Conservation (phyloP, 2,329 filamentous ascomycete species). For the Penicillium oxalicum region DNA sequence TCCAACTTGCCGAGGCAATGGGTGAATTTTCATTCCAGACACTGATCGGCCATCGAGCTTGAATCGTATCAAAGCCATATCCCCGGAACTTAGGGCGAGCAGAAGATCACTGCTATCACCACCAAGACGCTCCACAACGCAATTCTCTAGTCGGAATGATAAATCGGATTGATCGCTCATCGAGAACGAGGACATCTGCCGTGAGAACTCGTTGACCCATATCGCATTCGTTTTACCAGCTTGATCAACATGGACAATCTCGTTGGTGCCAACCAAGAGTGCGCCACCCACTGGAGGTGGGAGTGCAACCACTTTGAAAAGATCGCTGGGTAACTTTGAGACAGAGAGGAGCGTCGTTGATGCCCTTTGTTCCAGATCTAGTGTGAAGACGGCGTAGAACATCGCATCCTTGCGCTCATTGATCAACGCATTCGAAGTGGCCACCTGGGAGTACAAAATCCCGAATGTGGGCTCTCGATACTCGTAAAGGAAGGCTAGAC, state of each 20-base stretch:
- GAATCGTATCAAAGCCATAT: constrained; percentile 70
- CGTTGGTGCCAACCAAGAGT: constrained; percentile 78
- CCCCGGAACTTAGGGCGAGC: constrained; percentile 71
- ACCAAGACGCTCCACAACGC: constrained; percentile 68
- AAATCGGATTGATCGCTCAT: constrained; percentile 82
- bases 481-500: constrained; percentile 89
- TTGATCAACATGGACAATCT: constrained; percentile 92
- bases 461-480: constrained; percentile 97
- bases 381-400: constrained; percentile 87
- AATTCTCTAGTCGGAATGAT: constrained; percentile 72
- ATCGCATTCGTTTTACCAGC: constrained; percentile 89
- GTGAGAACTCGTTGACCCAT: constrained; percentile 85
- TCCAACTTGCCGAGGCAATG: constrained; percentile 58
- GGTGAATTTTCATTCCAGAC: constrained; percentile 70
- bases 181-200: constrained; percentile 72
- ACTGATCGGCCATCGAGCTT: constrained; percentile 85
- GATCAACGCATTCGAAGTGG: constrained; percentile 66
- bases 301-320: constrained; percentile 74
- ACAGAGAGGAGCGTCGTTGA: constrained; percentile 91
- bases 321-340: constrained; percentile 74
- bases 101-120: constrained; percentile 75
- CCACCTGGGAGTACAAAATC: constrained; percentile 72
- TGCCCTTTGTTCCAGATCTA: constrained; percentile 87
- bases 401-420: constrained; percentile 76
- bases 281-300: constrained; percentile 84